Conservation (phyloP, 345 rosid species). For the Boechera stricta region DNA sequence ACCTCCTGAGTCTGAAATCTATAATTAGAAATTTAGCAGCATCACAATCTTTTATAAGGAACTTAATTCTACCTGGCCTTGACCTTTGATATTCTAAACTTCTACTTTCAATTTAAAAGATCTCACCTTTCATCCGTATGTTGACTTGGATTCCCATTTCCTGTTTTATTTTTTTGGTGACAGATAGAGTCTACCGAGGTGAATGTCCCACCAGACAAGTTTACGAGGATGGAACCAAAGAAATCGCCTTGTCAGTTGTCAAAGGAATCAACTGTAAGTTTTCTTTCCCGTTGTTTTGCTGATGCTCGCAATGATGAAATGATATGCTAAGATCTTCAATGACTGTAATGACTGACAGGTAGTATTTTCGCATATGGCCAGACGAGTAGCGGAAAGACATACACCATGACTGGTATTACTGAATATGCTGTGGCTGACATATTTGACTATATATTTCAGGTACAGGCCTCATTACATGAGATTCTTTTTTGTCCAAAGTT, state of each 20-base stretch:
- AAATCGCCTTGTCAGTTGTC: slow-evolving; percentile 86
- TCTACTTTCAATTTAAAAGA: not conserved
- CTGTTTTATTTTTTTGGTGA: slow-evolving; percentile 15
- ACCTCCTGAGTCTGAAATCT: not conserved
- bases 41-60: slow-evolving; percentile 2
- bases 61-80: slow-evolving; percentile 19
- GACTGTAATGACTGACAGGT: slow-evolving; percentile 55
- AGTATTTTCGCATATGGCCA: slow-evolving; percentile 98
- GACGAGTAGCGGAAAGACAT: slow-evolving; percentile 99
- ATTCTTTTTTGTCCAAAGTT: not conserved
- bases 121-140: not conserved
- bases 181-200: slow-evolving; percentile 92
- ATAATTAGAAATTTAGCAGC: slow-evolving; percentile 11
- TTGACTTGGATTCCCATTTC: slow-evolving; percentile 12
- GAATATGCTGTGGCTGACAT: slow-evolving; percentile 86
- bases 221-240: slow-evolving; percentile 80
- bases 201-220: slow-evolving; percentile 79
- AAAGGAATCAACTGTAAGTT: slow-evolving; percentile 88
- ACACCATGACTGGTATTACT: slow-evolving; percentile 93
- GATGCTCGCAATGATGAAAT: slow-evolving; percentile 15
- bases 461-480: slow-evolving; percentile 23
- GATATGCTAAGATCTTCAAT: slow-evolving; percentile 7
- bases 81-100: slow-evolving; percentile 13
- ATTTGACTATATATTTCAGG: slow-evolving; percentile 80
- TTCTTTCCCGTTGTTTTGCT: slow-evolving; percentile 8